Evolutionary conservation across 306 rosid species (phyloP), one percentile per base, ranked within the genome.

Genomic region (Mimosa pudica): DNA sequence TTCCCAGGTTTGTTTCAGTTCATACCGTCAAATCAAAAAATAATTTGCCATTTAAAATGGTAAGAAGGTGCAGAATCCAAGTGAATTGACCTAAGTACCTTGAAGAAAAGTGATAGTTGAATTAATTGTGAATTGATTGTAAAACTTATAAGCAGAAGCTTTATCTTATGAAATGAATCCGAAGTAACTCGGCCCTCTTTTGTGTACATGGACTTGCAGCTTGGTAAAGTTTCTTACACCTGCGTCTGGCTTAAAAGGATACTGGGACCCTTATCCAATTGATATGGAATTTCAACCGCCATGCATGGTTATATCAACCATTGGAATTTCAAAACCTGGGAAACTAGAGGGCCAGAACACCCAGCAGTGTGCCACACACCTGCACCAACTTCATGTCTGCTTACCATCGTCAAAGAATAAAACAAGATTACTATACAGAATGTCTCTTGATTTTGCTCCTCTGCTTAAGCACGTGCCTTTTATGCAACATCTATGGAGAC

Each of bases 201-300:
- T 44, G 51, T 82, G 42, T 42, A 57, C 73, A 69, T 83, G 80
- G 69, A 75, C 57, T 80, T 79, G 80, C 90, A 91, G 96, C 87
- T 83, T 91, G 77, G 93, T 91, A 77, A 89, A 89, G 71, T 91
- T 91, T 67, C 78, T 91, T 80, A 91, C 96, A 1, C 93, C 96
- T 42, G 83, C 84, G 35, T 89, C 93, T 44, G 90, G 92, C 54
- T 89, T 91, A 69, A 91, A 89, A 89, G 96, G 93, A 41, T 85
- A 89, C 73, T 89, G 96, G 96, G 96, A 91, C 54, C 96, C 96
- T 2, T 91, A 91, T 74, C 96, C 96, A 4, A 91, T 91, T 44
- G 96, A 91, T 77, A 91, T 91, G 93, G 96, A 91, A 81, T 91
- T 91, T 73, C 86, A 79, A 73, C 96, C 96, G 4, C 90, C 96